Base-by-base conservation (phyloP, 805 yeast genomes). In the Barnettozyma pratensis region DNA sequence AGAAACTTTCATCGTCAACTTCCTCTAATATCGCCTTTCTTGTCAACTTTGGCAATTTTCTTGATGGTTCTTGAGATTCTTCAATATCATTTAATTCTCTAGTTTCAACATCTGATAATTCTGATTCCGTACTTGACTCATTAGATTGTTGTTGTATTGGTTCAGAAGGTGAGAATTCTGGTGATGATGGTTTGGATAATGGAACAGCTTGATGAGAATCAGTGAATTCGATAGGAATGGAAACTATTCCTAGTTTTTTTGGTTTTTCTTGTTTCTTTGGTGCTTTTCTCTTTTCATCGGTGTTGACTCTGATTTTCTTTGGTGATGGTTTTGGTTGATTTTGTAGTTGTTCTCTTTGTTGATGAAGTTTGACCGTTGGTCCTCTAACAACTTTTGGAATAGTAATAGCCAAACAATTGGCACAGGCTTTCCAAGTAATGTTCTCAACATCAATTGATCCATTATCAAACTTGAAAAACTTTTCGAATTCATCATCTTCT, bases 21-120 rank as follows among this genome's bases (percentile, higher is more conserved):
- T 57, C 60, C 39, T 57, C 60, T 8, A 57, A 19, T 4, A 58
- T 50, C 9, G 54, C 60, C 29, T 39, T 57, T 52, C 51, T 57
- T 1, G 45, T 54, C 35, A 57, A 39, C 38, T 57, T 57, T 39
- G 60, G 58, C n/a, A 55, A 38, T 35, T 45, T 48, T 26, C 46
- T 36, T 7, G 39, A 34, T 26, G 37, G 43, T 37, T 41, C 37
- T 29, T 31, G 34, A 2, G 2, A 8, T 31, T 42, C 41, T 11
- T 46, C 50, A n/a, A 12, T 3, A 6, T 48, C 49, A 12, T 39
- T 41, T 14, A 5, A 6, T 25, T 49, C 19, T 19, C 19, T 46
- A 19, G 19, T 19, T 19, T 19, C 19, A 19, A 19, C 19, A 19
- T 19, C 19, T 19, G 19, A 19, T 19, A 19, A 19, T 19, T 19